These are phyloP conservation scores for Cylindrodendrum hubeiense DNA, from an alignment of 2,329 filamentous ascomycete species.

Conservation along the genomic window DNA sequence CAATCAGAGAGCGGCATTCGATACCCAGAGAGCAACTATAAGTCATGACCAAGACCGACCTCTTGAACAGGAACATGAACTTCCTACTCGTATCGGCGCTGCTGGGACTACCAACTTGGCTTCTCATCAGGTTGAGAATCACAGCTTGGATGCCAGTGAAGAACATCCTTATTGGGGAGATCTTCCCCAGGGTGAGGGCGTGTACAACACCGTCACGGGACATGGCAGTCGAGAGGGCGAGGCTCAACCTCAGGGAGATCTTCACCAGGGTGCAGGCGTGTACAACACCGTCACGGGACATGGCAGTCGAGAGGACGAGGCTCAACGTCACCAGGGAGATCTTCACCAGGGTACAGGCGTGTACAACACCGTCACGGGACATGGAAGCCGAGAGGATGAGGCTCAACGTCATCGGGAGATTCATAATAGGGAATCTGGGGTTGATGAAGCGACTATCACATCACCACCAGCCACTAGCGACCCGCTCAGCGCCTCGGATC, in stretches of 20 bases:
- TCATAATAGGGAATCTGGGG: conserved; percentile 13
- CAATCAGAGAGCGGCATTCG: too few relatives aligned
- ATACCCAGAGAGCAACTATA: too few relatives aligned
- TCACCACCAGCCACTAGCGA: too few relatives aligned
- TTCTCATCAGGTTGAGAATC: too few relatives aligned
- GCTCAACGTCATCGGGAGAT: conserved; percentile 29
- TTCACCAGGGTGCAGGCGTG: conserved; percentile 17
- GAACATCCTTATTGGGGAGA: conserved; percentile 42
- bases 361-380: conserved; percentile 25
- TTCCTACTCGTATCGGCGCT: too few relatives aligned
- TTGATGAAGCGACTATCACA: too few relatives aligned
- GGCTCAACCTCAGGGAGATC: conserved; percentile 31
- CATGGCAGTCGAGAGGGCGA: conserved; percentile 31
- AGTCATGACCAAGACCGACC: too few relatives aligned
- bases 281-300: conserved; percentile 12
- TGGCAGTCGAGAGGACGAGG: conserved; percentile 19
- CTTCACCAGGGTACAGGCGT: conserved; percentile 19
- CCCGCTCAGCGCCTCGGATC: too few relatives aligned
- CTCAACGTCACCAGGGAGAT: conserved; percentile 27
- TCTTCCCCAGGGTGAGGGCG: conserved; percentile 19
- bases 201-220: conserved; percentile 22
- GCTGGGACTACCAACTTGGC: too few relatives aligned
- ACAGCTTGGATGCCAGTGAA: too few relatives aligned
- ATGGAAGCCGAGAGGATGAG: conserved; percentile 29
- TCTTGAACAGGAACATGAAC: too few relatives aligned